Conservation (phyloP, 495 filamentous ascomycete genomes). For the Aspergillus hancockii region DNA sequence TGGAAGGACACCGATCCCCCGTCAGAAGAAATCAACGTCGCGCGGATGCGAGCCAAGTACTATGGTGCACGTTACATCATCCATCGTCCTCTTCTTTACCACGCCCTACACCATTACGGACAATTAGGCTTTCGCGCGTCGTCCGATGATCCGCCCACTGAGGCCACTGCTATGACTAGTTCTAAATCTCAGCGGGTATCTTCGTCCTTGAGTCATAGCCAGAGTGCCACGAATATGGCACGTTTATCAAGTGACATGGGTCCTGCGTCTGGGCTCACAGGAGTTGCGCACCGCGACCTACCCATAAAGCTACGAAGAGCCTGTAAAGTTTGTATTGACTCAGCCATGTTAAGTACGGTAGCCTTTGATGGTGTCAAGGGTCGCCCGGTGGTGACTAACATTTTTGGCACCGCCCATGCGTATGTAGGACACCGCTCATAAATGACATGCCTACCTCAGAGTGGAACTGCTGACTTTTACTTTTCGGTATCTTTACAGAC, state of each 20-base stretch:
- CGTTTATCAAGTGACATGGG: constrained; percentile 42
- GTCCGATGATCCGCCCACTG: constrained; percentile 35
- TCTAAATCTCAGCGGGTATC: constrained; percentile 37
- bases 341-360: constrained; percentile 79
- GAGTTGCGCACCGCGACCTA: constrained; percentile 26
- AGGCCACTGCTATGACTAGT: constrained; percentile 22
- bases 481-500: constrained; percentile 51
- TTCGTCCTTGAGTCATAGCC: constrained; percentile 28
- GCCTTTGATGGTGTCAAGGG: constrained; percentile 74
- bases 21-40: constrained; percentile 73
- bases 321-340: constrained; percentile 63
- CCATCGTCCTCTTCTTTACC: constrained; percentile 75
- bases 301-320: constrained; percentile 47
- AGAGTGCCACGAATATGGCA: constrained; percentile 31
- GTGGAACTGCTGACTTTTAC: constrained; percentile 11
- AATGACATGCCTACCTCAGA: background rate
- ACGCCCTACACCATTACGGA: constrained; percentile 56
- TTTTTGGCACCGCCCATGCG: constrained; percentile 95
- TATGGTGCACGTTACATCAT: constrained; percentile 91
- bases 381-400: constrained; percentile 85
- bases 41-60: constrained; percentile 89
- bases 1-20: constrained; percentile 73
- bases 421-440: constrained; percentile 59
- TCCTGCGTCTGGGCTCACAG: constrained; percentile 9
- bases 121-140: constrained; percentile 27